Base-by-base conservation (phyloP, 495 filamentous ascomycete species). In the Coniosporium apollinis region DNA sequence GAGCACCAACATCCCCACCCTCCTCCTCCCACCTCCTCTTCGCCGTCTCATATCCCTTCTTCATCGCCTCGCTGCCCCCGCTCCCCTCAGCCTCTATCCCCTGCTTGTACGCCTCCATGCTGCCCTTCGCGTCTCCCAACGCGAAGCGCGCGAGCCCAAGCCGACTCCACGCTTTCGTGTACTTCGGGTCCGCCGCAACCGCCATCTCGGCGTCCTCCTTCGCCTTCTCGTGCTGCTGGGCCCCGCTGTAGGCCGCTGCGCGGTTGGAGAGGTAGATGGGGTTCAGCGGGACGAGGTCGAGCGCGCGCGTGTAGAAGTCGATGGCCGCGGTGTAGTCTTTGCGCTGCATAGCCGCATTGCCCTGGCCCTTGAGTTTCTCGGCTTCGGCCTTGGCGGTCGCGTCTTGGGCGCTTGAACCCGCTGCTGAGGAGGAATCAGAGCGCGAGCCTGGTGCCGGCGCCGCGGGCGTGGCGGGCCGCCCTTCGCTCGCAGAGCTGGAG, bases 231-330 rank as follows among this genome's bases (percentile, higher is more conserved):
- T 92, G 84, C 53, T 93, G 70, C n/a, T 69, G 62, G 17, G 71
- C 70, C 1, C 79, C 85, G 22, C 70, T 78, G 62, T 86, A 80
- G 0, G 89, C 89, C 13, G 89, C 89, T 4, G 89, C 91, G 32
- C 89, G 84, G 69, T 97, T 97, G 43, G 82, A 92, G 19, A 97
- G 80, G 65, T 87, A 97, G 57, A 97, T 86, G 1, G 89, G 80
- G 63, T 97, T 94, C 30, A 69, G 60, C 5, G 91, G 84, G 46
- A 80, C 56, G 22, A 94, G 60, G 25, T 67, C 65, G 21, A 97
- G 66, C 13, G 89, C 89, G 50, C 83, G 61, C 16, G 78, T 82
- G 66, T 97, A 97, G 37, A 74, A 54, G 39, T 80, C 72, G 57
- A 97, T 82, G 36, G 89, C 89, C 20, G 58, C 47, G 4, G 60